These are phyloP conservation scores for Leishmania lainsoni DNA, from an alignment of 208 protist genomes.

Conservation along the genomic window DNA sequence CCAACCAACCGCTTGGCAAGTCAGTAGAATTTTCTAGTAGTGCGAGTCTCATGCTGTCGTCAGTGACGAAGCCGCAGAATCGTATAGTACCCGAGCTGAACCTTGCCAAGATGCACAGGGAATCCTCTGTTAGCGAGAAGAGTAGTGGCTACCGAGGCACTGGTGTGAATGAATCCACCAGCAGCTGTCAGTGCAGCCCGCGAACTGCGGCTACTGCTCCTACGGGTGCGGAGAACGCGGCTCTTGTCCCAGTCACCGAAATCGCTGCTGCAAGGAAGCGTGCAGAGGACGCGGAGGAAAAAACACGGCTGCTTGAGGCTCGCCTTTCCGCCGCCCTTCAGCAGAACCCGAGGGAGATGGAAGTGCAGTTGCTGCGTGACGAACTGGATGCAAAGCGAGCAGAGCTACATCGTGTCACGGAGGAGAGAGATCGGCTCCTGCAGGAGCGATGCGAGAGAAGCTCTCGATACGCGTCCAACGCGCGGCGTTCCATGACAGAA, in stretches of 20 bases:
- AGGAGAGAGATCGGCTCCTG: conserved; percentile 36
- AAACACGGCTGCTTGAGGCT: conserved; percentile 34
- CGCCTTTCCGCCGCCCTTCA: conserved; percentile 35
- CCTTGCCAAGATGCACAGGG: background rate
- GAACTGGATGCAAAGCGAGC: conserved; percentile 30
- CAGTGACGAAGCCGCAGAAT: background rate
- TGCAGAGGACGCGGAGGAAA: conserved; percentile 20
- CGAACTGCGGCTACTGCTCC: background rate
- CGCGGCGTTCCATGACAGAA: background rate
- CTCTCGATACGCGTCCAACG: background rate
- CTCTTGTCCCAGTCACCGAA: background rate
- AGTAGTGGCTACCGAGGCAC: background rate
- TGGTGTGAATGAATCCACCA: background rate
- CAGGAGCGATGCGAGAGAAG: conserved; percentile 22
- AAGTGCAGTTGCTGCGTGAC: conserved; percentile 48
- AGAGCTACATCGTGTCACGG: conserved; percentile 32
- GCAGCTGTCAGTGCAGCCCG: background rate
- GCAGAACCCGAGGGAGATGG: conserved; percentile 32
- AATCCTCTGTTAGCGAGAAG: background rate
- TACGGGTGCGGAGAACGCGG: background rate
- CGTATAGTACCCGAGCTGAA: background rate
- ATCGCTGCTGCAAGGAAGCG: background rate
- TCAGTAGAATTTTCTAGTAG: conserved; percentile 4
- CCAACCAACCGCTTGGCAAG: conserved; percentile 6
- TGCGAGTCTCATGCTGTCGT: background rate